phyloP scores from a whole-genome alignment of 768 basidiomycete genomes.

The Hypholoma sublateritium region DNA sequence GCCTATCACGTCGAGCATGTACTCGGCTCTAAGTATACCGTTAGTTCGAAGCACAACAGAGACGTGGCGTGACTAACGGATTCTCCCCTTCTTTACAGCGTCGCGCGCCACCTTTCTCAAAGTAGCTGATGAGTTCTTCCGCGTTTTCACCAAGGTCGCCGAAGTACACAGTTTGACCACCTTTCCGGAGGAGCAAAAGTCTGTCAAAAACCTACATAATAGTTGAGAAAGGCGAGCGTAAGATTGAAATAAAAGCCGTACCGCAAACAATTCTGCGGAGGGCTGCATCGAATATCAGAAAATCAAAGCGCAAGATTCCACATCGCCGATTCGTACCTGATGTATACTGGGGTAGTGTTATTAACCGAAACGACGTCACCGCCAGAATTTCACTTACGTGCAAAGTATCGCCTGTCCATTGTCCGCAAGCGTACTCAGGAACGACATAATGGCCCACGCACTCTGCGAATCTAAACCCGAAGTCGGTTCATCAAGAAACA shows the following conservation, averaged over 20 bases:
- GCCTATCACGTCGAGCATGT: conserved; percentile 70
- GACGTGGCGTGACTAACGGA: conserved; percentile 45
- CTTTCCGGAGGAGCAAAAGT: conserved; percentile 72
- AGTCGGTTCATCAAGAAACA: conserved; percentile 91
- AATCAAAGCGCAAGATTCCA: not conserved
- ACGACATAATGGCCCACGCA: conserved; percentile 79
- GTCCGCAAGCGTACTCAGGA: conserved; percentile 74
- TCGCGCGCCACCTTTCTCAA: conserved; percentile 66
- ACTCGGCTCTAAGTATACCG: conserved; percentile 48
- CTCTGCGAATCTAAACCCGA: conserved; percentile 86
- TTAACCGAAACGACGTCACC: not conserved
- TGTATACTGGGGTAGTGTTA: conserved; percentile 36
- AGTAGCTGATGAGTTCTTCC: conserved; percentile 68
- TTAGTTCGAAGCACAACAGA: conserved; percentile 1
- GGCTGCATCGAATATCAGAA: conserved; percentile 42
- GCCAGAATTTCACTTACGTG: conserved; percentile 50
- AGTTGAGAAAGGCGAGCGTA: not conserved
- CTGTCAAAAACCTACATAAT: conserved; percentile 64
- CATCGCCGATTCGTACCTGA: conserved; percentile 24
- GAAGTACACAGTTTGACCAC: conserved; percentile 77
- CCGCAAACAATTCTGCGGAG: conserved; percentile 80
- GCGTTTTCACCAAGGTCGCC: conserved; percentile 69
- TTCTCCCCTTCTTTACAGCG: conserved; percentile 68
- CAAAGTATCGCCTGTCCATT: conserved; percentile 89
- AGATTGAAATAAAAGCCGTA: conserved; percentile 8